phyloP scores from a whole-genome alignment of 2,329 filamentous ascomycete species.

The Cryphonectria parasitica region DNA sequence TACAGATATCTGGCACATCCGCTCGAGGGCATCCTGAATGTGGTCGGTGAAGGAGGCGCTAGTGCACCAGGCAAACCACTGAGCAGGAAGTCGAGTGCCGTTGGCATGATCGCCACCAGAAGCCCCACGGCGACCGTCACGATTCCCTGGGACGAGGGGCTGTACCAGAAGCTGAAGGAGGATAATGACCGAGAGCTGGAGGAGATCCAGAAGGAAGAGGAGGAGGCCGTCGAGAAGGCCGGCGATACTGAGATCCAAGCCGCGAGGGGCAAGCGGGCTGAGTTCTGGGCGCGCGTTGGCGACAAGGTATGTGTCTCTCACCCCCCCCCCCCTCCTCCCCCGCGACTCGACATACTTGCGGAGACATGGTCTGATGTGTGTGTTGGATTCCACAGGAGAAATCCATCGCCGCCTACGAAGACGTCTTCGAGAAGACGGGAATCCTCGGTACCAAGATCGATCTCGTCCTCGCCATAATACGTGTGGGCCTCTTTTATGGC shows the following conservation, averaged over 20 bases:
- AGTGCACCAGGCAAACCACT: slow-evolving; percentile 59
- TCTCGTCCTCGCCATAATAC: slow-evolving; percentile 92
- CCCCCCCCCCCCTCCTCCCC: no score
- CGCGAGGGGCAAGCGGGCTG: slow-evolving; percentile 90
- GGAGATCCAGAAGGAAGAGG: slow-evolving; percentile 80
- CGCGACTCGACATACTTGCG: background rate
- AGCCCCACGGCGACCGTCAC: slow-evolving; percentile 66
- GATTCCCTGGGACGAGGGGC: slow-evolving; percentile 86
- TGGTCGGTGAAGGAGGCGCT: slow-evolving; percentile 65
- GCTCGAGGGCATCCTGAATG: slow-evolving; percentile 79
- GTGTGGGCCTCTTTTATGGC: slow-evolving; percentile 93
- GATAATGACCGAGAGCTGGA: slow-evolving; percentile 81
- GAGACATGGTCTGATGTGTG: background rate
- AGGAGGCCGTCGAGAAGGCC: slow-evolving; percentile 93
- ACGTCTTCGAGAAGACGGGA: slow-evolving; percentile 94
- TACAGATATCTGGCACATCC: slow-evolving; percentile 86
- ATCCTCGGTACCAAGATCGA: slow-evolving; percentile 97
- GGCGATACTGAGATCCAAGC: slow-evolving; percentile 95
- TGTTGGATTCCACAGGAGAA: slow-evolving; percentile 68
- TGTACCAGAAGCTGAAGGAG: slow-evolving; percentile 77
- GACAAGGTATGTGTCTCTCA: slow-evolving; percentile 72
- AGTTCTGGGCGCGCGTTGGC: slow-evolving; percentile 93
- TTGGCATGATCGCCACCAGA: slow-evolving; percentile 76
- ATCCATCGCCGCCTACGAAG: slow-evolving; percentile 89
- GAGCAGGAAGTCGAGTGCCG: slow-evolving; percentile 70